Percentiles rank a stretch among this genome's conserved stretches.
Conservation (phyloP, 108 stramenopile species). For the Pseudonitzschia delicatissima region DNA sequence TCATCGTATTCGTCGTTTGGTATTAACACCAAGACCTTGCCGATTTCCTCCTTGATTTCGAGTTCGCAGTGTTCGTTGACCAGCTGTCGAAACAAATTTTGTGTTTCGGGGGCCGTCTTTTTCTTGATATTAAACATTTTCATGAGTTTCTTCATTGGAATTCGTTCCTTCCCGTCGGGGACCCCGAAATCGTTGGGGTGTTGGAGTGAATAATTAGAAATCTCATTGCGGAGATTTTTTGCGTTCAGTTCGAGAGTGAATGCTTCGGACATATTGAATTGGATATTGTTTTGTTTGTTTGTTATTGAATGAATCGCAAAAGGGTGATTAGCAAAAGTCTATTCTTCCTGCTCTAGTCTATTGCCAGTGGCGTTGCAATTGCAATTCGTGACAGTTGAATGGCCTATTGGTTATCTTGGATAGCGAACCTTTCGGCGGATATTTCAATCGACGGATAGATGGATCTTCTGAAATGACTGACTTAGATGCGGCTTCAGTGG, state of each 20-base stretch:
- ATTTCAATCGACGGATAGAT: no score
- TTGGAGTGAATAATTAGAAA: not conserved
- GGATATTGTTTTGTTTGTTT: not conserved
- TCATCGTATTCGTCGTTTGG: not conserved
- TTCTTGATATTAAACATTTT: constrained; percentile 74
- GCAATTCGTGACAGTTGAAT: no score
- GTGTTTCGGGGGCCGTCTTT: constrained; percentile 49
- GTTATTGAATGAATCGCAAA: no score
- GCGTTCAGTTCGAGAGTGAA: not conserved
- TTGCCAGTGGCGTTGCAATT: no score
- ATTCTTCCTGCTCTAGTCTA: no score
- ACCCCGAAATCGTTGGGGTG: constrained; percentile 3
- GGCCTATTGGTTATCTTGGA: no score
- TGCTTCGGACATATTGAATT: not conserved
- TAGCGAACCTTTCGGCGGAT: no score
- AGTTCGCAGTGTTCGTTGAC: constrained; percentile 79
- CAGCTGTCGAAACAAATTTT: constrained; percentile 49
- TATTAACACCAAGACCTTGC: not conserved
- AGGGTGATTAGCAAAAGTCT: no score
- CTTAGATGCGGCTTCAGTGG: no score
- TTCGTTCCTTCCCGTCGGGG: constrained; percentile 12
- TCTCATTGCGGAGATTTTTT: not conserved
- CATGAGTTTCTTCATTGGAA: constrained; percentile 72
- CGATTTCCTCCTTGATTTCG: constrained; percentile 19
- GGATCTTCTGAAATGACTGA: no score